phyloP scores from a whole-genome alignment of 176 grass and related monocot species.

The Pharus latifolius region DNA sequence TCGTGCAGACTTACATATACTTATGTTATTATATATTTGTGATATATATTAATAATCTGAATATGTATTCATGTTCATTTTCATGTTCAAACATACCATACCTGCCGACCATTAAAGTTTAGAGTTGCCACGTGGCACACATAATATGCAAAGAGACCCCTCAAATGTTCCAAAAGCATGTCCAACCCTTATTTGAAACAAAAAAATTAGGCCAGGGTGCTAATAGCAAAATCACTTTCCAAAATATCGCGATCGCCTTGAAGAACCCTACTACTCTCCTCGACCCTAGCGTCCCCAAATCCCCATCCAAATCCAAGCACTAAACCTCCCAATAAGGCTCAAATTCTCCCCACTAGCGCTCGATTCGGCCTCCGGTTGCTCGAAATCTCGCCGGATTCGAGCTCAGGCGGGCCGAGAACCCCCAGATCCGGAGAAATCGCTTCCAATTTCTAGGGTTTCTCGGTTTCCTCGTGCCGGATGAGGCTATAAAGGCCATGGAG shows the following conservation, averaged over 20 bases:
- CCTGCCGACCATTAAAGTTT: too few relatives aligned
- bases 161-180: neutral
- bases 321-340: constrained; percentile 15
- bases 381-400: neutral
- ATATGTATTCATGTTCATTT: too few relatives aligned
- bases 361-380: neutral
- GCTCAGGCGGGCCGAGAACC: neutral
- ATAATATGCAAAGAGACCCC: neutral
- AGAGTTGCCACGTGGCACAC: neutral
- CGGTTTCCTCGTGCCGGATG: neutral
- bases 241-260: constrained; percentile 24
- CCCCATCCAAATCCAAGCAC: constrained; percentile 14
- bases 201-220: neutral
- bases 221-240: neutral
- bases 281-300: constrained; percentile 19
- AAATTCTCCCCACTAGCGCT: neutral
- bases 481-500: constrained; percentile 42
- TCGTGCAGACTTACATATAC: too few relatives aligned
- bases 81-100: too few relatives aligned
- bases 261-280: constrained; percentile 31
- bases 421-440: neutral
- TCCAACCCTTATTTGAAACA: neutral
- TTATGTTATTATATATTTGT: too few relatives aligned
- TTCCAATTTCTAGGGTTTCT: constrained; percentile 1
- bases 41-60: too few relatives aligned